These are phyloP conservation scores for Cladosporium sp. DNA, from an alignment of 2,329 filamentous ascomycete species.

Conservation along the genomic window DNA sequence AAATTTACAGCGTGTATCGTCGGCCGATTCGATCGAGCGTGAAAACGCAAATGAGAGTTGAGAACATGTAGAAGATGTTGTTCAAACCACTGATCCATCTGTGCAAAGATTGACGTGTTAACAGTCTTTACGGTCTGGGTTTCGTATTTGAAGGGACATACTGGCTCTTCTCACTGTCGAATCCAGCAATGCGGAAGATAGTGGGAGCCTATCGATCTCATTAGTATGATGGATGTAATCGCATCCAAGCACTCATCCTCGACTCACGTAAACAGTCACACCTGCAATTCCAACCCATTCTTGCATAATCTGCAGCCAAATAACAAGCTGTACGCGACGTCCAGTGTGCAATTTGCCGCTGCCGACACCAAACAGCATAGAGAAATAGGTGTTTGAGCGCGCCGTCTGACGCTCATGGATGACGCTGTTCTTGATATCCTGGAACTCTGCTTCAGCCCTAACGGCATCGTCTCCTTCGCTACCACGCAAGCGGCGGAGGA, in stretches of 20 bases:
- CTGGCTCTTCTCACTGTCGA: conserved; percentile 39
- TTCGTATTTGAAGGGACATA: conserved; percentile 29
- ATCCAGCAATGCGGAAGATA: conserved; percentile 38
- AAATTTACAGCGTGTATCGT: conserved; percentile 31
- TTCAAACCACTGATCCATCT: conserved; percentile 35
- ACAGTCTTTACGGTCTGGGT: neutral
- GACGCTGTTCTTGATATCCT: conserved; percentile 66
- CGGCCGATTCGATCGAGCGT: conserved; percentile 39
- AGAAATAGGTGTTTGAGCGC: conserved; percentile 33
- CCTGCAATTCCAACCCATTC: conserved; percentile 39
- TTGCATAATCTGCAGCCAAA: conserved; percentile 44
- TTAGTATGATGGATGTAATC: neutral
- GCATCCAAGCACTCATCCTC: conserved; percentile 1
- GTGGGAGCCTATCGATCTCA: conserved; percentile 14
- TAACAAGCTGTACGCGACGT: conserved; percentile 40
- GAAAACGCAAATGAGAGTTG: conserved; percentile 39
- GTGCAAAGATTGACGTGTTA: neutral
- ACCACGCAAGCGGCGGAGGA: conserved; percentile 64
- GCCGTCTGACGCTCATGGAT: conserved; percentile 54
- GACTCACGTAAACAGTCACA: conserved; percentile 39
- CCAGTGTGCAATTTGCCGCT: conserved; percentile 38
- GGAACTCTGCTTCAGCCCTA: conserved; percentile 63
- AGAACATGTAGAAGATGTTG: conserved; percentile 39
- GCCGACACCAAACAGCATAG: conserved; percentile 36
- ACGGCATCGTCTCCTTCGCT: conserved; percentile 31